A percentile compares a stretch with the other conserved stretches of the same genome.
Evolutionary conservation across 331 rosid genomes (phyloP).

Genomic region (Dryas integrifolia): DNA sequence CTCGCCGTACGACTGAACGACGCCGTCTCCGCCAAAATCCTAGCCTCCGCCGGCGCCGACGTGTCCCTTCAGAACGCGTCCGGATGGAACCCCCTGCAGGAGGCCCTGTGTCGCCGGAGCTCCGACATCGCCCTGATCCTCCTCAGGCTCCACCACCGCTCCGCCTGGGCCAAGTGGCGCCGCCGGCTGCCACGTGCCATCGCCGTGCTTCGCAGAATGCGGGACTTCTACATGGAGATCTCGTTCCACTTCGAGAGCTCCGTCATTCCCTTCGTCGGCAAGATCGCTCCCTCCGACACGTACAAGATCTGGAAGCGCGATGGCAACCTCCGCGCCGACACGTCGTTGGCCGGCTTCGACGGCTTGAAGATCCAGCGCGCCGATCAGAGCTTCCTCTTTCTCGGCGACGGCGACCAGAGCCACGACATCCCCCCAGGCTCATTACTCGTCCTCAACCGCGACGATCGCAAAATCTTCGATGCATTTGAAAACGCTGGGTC

Average conservation of each 20-base stretch:
- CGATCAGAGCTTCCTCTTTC: slow-evolving; percentile 90
- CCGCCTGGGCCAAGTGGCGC: slow-evolving; percentile 96
- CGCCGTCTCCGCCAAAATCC: slow-evolving; percentile 36
- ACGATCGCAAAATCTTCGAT: slow-evolving; percentile 63
- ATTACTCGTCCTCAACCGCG: slow-evolving; percentile 72
- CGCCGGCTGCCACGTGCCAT: slow-evolving; percentile 74
- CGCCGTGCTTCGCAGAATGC: slow-evolving; percentile 76
- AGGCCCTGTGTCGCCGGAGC: slow-evolving; percentile 76
- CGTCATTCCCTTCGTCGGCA: slow-evolving; percentile 86
- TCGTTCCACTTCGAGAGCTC: slow-evolving; percentile 96
- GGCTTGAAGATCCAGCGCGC: slow-evolving; percentile 93
- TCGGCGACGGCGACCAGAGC: slow-evolving; percentile 66
- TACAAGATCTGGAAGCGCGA: slow-evolving; percentile 98
- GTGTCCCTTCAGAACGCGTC: slow-evolving; percentile 74
- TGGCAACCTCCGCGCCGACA: slow-evolving; percentile 86
- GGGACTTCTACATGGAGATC: slow-evolving; percentile 96
- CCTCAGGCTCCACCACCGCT: slow-evolving; percentile 71
- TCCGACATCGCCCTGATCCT: slow-evolving; percentile 63
- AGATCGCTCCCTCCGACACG: slow-evolving; percentile 91
- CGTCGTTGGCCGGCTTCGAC: slow-evolving; percentile 84
- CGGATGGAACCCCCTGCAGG: slow-evolving; percentile 91
- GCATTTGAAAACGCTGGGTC: slow-evolving; percentile 80
- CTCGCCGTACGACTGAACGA: slow-evolving; percentile 76
- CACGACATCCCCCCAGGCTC: slow-evolving; percentile 56
- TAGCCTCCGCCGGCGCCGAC: slow-evolving; percentile 78